Evolutionary conservation across 2,329 filamentous ascomycete genomes (phyloP), one percentile per base, ranked within the genome.

Genomic region (Epichloe coenophiala): DNA sequence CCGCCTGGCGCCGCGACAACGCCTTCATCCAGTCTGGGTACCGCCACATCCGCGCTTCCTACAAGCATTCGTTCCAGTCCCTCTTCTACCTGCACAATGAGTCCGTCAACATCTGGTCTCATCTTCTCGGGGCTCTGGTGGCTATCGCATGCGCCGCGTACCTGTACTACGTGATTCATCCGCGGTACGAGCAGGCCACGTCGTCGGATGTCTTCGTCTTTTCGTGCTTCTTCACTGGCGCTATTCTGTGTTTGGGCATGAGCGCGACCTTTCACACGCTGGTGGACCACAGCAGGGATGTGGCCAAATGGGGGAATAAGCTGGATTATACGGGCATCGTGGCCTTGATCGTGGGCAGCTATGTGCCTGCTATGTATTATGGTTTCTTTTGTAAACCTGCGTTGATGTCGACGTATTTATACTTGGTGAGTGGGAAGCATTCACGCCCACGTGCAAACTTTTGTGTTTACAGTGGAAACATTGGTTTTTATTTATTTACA

Each of bases 271-370:
- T 83, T 63, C 93, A 98, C 64, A 78, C 86, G 2, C 77, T 96
- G 45, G 81, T 76, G 21, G 95, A 96, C 57, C 93, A 98, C 66
- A 93, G 86, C 17, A 78, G 81, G 38, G 68, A 69, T 2, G 87
- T 96, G 13, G 82, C 85, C 2, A 83, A 79, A 54, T 86, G 88
- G 72, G 72, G 90, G 11, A 97, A 97, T 65, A 88, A 95, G 65
- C 71, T 97, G 51, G 93, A 98, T 64, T 97, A 98, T 64, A 80
- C 91, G 5, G 93, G 93, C 6, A 98, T 98, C 58, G 87, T 97
- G 33, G 80, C 83, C 46, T 71, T 98, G 57, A 97, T 97, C 53
- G 86, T 91, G 57, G 93, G 93, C 6, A 91, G 85, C 63, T 95
- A 91, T 62, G 80, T 97, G 44, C 90, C 93, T 2, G 85, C 86